Evolutionary conservation across 176 grass and related monocot genomes (phyloP).

Genomic region (Microstegium vimineum): DNA sequence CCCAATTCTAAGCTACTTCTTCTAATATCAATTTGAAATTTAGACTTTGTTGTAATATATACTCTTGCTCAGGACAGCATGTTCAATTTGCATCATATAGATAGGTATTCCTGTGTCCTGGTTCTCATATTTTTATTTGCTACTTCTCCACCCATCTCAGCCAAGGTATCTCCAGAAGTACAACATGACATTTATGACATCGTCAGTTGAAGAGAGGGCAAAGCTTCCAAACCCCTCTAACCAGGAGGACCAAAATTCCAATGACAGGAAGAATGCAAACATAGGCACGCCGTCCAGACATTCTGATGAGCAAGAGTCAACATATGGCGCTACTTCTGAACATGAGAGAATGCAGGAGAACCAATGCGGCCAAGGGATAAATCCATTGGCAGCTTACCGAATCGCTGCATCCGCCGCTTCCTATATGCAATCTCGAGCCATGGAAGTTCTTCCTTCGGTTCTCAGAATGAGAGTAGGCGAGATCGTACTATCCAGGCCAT

Average conservation of each 20-base stretch:
- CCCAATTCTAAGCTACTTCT: not conserved
- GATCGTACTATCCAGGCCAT: constrained; percentile 36
- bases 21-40: not conserved
- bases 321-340: not conserved
- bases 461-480: constrained; percentile 9
- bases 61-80: not conserved
- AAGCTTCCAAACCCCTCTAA: not conserved
- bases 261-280: not conserved
- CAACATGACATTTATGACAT: constrained; percentile 52
- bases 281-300: not conserved
- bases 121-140: not conserved
- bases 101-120: not conserved
- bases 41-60: not conserved
- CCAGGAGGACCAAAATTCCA: not conserved
- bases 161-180: constrained; percentile 51
- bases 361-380: constrained; percentile 9
- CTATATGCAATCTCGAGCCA: constrained; percentile 52
- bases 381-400: constrained; percentile 29
- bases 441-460: constrained; percentile 53
- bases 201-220: constrained; percentile 56
- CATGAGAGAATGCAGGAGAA: constrained; percentile 5
- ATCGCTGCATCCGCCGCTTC: constrained; percentile 68
- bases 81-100: not conserved
- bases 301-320: not conserved
- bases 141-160: constrained; percentile 31